Percentiles rank a stretch among this genome's conserved stretches.
phyloP scores from a whole-genome alignment of 2,329 filamentous ascomycete genomes.

The Coniochaeta sp. region DNA sequence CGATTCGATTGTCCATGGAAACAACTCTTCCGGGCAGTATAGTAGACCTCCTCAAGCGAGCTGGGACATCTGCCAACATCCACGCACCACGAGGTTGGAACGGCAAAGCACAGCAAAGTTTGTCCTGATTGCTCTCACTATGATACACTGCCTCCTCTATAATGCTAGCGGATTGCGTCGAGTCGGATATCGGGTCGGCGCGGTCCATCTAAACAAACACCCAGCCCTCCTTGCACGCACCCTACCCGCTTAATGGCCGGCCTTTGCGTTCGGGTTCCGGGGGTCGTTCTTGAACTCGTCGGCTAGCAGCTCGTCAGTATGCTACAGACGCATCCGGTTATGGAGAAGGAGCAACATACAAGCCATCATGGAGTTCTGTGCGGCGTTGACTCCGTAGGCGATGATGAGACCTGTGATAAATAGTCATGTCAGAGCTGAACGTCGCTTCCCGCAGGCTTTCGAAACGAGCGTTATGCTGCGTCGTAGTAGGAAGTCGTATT shows the following conservation, averaged over 20 bases:
- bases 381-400: slow-evolving; percentile 84
- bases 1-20: neutral
- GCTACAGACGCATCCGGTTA: neutral
- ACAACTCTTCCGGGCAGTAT: neutral
- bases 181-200: neutral
- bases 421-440: slow-evolving; percentile 3
- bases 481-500: neutral
- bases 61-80: neutral
- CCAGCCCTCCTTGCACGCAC: neutral
- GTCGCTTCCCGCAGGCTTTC: slow-evolving; percentile 9
- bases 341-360: slow-evolving; percentile 43
- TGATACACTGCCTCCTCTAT: slow-evolving; percentile 26
- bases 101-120: neutral
- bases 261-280: slow-evolving; percentile 62
- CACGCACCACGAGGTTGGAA: neutral
- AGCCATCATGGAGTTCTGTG: slow-evolving; percentile 67
- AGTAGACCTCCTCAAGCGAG: neutral
- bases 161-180: neutral
- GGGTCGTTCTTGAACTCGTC: slow-evolving; percentile 97
- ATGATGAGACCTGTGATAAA: slow-evolving; percentile 63
- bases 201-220: slow-evolving; percentile 10
- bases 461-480: neutral
- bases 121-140: neutral
- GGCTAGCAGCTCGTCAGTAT: slow-evolving; percentile 41
- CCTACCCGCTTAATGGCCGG: slow-evolving; percentile 31